phyloP scores from a whole-genome alignment of 1,139 yeast species.

The Kurtzmaniella quercitrusa region DNA sequence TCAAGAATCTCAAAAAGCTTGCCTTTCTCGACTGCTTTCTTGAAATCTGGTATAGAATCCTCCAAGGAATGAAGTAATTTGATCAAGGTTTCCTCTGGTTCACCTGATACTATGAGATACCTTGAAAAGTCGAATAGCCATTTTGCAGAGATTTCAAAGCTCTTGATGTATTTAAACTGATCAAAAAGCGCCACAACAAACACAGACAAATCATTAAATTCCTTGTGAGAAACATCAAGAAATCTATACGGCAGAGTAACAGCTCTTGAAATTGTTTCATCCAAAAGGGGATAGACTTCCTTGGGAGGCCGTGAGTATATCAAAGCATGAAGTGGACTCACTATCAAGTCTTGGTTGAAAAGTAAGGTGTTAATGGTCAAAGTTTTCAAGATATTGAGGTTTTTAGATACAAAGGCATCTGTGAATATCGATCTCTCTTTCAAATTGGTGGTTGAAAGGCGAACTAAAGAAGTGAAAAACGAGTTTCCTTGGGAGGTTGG shows the following conservation, averaged over 20 bases:
- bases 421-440: background rate
- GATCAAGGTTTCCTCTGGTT: slow-evolving; percentile 33
- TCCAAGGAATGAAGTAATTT: slow-evolving; percentile 15
- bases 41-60: slow-evolving; percentile 4
- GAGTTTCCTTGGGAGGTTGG: slow-evolving; percentile 44
- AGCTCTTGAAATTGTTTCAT: slow-evolving; percentile 69
- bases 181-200: slow-evolving; percentile 65
- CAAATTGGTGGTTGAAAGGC: slow-evolving; percentile 31
- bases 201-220: slow-evolving; percentile 50
- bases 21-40: slow-evolving; percentile 6
- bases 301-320: slow-evolving; percentile 22
- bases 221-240: slow-evolving; percentile 55
- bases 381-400: slow-evolving; percentile 19
- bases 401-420: slow-evolving; percentile 18
- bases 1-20: slow-evolving; percentile 7
- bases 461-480: slow-evolving; percentile 56
- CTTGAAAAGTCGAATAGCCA: slow-evolving; percentile 54
- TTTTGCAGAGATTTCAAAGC: slow-evolving; percentile 19
- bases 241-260: slow-evolving; percentile 79
- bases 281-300: slow-evolving; percentile 53
- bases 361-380: slow-evolving; percentile 26
- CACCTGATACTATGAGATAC: slow-evolving; percentile 51
- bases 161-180: slow-evolving; percentile 52
- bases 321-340: slow-evolving; percentile 42
- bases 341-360: slow-evolving; percentile 42